Base-by-base conservation (phyloP, 305 asterid genomes). In the Fraxinus dipetala region DNA sequence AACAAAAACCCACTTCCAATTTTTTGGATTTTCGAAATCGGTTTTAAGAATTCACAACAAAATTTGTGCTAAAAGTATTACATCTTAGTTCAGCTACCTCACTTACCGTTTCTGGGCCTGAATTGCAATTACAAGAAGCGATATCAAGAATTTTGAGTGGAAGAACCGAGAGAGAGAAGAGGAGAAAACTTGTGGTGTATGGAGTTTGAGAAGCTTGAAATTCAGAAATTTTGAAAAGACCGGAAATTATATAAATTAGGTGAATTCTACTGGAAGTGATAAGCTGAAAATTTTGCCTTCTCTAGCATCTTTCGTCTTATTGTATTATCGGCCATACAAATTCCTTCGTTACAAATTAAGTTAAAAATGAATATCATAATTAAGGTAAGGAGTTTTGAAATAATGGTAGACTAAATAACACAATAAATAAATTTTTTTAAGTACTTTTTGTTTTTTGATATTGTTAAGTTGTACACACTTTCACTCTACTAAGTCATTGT, bases 121-220 rank as follows among this genome's bases (percentile, higher is more conserved):
- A 36, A 72, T 16, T n/a, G 38, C 24, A 31, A 70, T 31, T 31
- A 70, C 43, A 70, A 48, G 10, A 77, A 51, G 22, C 69, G 80
- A 77, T 6, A 20, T 13, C 30, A 54, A 77, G 11, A 51, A 6
- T 51, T 77, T 56, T 2, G 16, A 26, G 77, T 10, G 75, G 89
- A 81, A 84, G 87, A 82, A 70, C 82, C 83, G 14, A 59, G 87
- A 73, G 70, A 54, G 74, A 51, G 18, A 51, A 30, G 56, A 80
- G 78, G 63, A 48, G 40, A 10, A 14, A 10, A 77, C 67, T 81
- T 80, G 85, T 86, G 86, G 84, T 76, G 40, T 80, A 14, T 35
- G 77, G 63, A 61, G 80, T 76, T 77, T 80, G 69, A 73, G 80
- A 73, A 82, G 75, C 76, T 35, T 9, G 80, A 73, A 81, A 75